Percentiles rank a stretch among this genome's conserved stretches.
Conservation (phyloP, 225 moss, liverwort and hornwort species). For the Climacium dendroides region DNA sequence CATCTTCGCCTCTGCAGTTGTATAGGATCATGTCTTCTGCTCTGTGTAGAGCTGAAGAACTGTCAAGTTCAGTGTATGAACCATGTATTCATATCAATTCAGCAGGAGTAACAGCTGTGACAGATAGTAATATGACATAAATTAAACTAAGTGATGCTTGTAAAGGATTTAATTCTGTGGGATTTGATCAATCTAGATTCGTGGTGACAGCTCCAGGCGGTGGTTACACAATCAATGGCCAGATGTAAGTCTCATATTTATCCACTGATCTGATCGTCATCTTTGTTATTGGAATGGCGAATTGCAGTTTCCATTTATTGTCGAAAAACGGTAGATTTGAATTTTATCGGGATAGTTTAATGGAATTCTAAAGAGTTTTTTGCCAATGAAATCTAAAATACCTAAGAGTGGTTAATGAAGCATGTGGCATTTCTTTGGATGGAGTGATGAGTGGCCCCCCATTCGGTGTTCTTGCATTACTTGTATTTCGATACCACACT, state of each 20-base stretch:
- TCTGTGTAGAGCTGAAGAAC: background rate
- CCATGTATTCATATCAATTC: background rate
- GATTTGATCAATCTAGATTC: background rate
- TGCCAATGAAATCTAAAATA: background rate
- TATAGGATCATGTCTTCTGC: background rate
- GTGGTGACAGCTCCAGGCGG: conserved; percentile 21
- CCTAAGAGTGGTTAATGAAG: too few species aligned
- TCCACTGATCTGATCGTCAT: background rate
- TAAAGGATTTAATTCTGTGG: background rate
- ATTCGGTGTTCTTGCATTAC: background rate
- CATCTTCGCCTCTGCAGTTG: background rate
- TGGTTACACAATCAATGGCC: conserved; percentile 8
- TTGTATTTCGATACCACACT: background rate
- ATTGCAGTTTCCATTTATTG: background rate
- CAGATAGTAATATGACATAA: background rate
- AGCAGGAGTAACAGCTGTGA: background rate
- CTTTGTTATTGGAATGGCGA: background rate
- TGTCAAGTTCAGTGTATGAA: background rate
- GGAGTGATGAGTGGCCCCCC: too few species aligned
- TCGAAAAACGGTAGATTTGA: background rate
- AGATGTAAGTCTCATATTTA: conserved; percentile 6
- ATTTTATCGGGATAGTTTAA: too few species aligned
- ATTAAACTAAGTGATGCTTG: background rate
- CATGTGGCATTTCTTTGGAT: background rate
- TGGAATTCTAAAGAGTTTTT: background rate